Evolutionary conservation across 441 rosid species (phyloP), one percentile per base, ranked within the genome.

Genomic region (Populus trichocarpa): DNA sequence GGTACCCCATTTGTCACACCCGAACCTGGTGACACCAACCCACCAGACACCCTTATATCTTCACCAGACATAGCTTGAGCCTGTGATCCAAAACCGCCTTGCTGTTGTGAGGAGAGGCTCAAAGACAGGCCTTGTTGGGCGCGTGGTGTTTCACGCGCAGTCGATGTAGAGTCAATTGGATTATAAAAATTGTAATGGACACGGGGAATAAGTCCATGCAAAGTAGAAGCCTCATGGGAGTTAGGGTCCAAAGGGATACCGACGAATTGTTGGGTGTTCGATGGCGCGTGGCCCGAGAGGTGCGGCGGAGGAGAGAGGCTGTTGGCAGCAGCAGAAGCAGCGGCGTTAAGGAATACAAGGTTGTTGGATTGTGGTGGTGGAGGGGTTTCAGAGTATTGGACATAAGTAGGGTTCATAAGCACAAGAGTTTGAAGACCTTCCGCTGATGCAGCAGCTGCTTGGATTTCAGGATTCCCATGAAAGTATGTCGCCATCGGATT

Each of bases 341-440:
- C 78, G 25, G 92, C 85, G 83, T 93, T 90, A 73, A 92, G 90
- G 83, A 93, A 92, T 64, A 92, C 74, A 69, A 90, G 89, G 82
- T 87, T 89, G 86, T 82, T 88, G 32, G 84, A 80, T 12, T 82
- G 75, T 13, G 83, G 83, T 20, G 82, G 82, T 9, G 84, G 78
- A 59, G 82, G 81, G 50, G 83, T 74, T 78, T 87, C 88, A 35
- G 97, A 85, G 83, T 90, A 92, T 42, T 90, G 98, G 81, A 90
- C 94, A 79, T 96, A 96, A 32, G 90, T 82, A 32, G 99, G 98
- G 88, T 96, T 96, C 98, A 96, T 96, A 76, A 96, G 93, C 25
- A 93, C 87, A 57, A 96, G 95, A 81, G 99, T 96, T 76, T 96
- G 99, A 8, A 96, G 85, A 18, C 94, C 98, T 77, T 92, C 97